Base-by-base conservation (phyloP, 1,139 yeast genomes). In the Zygosaccharomyces sapae region DNA sequence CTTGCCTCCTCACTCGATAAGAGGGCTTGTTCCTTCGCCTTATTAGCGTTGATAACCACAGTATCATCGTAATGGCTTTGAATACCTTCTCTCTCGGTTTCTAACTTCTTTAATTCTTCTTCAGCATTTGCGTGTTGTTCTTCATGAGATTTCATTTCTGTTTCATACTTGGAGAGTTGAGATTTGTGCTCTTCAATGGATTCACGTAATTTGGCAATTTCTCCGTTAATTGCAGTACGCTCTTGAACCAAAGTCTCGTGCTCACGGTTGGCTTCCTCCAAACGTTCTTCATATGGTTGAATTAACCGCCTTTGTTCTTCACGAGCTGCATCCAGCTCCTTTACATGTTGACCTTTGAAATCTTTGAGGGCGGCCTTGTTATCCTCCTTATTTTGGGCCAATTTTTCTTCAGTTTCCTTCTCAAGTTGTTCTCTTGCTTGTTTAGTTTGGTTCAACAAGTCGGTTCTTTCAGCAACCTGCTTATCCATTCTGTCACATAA, bases 291-390 rank as follows among this genome's bases (percentile, higher is more conserved):
- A 38, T 59, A 59, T 18, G 66, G 63, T 38, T 55, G 49, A 37
- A 63, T 44, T 24, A 61, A 45, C 20, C 54, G 56, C 19, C 58
- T 61, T 44, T 64, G 62, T 40, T 66, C 66, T 30, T 47, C 45
- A 12, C 55, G 55, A 3, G 62, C 61, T 43, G 47, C 54, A 16
- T 53, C 57, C 30, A 66, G 54, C 44, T 66, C 70, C 43, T 64
- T 64, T 47, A 65, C 69, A 49, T 71, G 70, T 50, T 68, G 69
- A 41, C 62, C 58, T 45, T 62, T 51, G 53, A 63, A 57, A 34
- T 49, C 62, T 3, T 54, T 61, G 9, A 62, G 52, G 45, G 67
- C 71, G 43, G 65, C 46, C 18, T 55, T 56, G 9, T 55, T 50
- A 29, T 55, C 47, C 38, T 55, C 55, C 33, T 46, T 46, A 16